These are phyloP conservation scores for Apophysomyces variabilis DNA, from an alignment of 371 early-diverging fungal genomes.

Conservation along the genomic window DNA sequence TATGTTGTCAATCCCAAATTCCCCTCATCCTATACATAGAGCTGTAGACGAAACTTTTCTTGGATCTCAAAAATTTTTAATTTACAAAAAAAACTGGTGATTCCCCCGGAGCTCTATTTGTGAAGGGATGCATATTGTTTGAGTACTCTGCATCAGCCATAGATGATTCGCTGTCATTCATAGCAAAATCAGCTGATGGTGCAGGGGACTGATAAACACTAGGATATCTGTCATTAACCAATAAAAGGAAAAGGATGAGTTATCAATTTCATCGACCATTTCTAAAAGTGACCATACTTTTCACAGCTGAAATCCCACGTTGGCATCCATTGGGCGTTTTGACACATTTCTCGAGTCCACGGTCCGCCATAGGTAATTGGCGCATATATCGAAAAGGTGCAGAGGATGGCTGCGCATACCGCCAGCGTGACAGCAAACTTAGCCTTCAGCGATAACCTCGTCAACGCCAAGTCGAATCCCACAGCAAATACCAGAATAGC, in stretches of 20 bases:
- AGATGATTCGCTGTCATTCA: not conserved
- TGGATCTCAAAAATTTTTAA: not conserved
- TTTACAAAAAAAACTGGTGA: not conserved
- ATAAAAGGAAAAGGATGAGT: not conserved
- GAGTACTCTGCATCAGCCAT: not conserved
- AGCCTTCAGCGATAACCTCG: constrained; percentile 39
- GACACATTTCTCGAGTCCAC: constrained; percentile 67
- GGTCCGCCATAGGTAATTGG: constrained; percentile 83
- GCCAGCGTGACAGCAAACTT: constrained; percentile 47
- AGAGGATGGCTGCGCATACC: constrained; percentile 44
- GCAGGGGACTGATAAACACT: not conserved
- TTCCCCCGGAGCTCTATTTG: not conserved
- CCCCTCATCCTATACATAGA: constrained; percentile 69
- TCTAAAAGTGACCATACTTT: constrained; percentile 13
- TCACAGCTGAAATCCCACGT: constrained; percentile 30
- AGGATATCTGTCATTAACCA: not conserved
- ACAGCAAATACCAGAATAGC: constrained; percentile 75
- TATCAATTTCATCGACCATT: not conserved
- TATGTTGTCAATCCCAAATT: constrained; percentile 66
- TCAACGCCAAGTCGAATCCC: constrained; percentile 74
- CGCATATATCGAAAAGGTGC: constrained; percentile 65
- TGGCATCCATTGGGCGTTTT: constrained; percentile 28
- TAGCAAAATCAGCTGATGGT: not conserved
- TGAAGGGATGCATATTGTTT: not conserved
- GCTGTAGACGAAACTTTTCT: too few relatives aligned